phyloP scores from a whole-genome alignment of 2,329 filamentous ascomycete species.

The Rhinocladiella mackenziei region DNA sequence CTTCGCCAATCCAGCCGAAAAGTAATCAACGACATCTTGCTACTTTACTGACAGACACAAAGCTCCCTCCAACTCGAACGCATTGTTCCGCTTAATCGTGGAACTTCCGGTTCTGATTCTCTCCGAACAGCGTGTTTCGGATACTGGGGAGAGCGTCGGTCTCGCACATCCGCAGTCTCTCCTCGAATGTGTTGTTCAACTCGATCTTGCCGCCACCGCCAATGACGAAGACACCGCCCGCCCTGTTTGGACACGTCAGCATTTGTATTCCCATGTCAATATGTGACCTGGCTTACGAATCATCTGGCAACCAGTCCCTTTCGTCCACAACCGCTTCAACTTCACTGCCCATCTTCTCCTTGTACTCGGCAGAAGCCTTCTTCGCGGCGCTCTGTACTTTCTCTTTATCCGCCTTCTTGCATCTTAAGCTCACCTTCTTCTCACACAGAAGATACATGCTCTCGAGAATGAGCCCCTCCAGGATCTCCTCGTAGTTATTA shows the following conservation, averaged over 20 bases:
- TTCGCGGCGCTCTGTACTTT: slow-evolving; percentile 72
- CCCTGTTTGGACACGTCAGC: slow-evolving; percentile 50
- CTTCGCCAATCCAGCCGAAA: too few species aligned
- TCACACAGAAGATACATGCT: slow-evolving; percentile 86
- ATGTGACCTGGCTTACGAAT: slow-evolving; percentile 74
- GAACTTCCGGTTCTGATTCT: slow-evolving; percentile 95
- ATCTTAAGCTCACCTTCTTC: slow-evolving; percentile 68
- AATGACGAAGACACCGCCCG: slow-evolving; percentile 76
- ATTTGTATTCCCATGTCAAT: slow-evolving; percentile 2
- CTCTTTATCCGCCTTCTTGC: slow-evolving; percentile 73
- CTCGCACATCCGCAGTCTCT: slow-evolving; percentile 79
- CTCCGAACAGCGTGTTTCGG: slow-evolving; percentile 81
- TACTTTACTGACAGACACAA: too few species aligned
- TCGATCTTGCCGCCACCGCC: slow-evolving; percentile 90
- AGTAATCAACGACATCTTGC: too few species aligned
- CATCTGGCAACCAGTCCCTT: slow-evolving; percentile 72
- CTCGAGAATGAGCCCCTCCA: slow-evolving; percentile 82
- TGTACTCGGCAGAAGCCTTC: slow-evolving; percentile 75
- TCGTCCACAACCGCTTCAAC: slow-evolving; percentile 70
- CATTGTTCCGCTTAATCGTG: slow-evolving; percentile 62
- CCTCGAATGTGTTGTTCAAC: slow-evolving; percentile 97
- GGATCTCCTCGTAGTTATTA: slow-evolving; percentile 67
- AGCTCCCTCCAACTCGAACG: neutral
- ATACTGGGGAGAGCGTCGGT: slow-evolving; percentile 79
- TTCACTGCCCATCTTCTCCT: slow-evolving; percentile 69